Percentiles rank a stretch among this genome's conserved stretches.
Conservation (phyloP, 805 yeast genomes). For the Ogataea neopini region DNA sequence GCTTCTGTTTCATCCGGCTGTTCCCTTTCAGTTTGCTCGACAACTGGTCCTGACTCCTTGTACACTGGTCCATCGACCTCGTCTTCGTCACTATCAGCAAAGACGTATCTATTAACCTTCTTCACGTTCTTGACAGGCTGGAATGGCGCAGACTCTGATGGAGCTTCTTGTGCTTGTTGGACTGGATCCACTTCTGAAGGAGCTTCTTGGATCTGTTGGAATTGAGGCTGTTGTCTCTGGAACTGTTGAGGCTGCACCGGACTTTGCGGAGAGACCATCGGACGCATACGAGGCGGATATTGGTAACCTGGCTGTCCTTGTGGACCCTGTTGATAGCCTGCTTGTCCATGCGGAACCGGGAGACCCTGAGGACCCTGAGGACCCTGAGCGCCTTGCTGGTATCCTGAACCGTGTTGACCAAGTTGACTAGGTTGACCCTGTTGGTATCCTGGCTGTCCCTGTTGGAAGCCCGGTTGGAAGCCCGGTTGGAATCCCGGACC, state of each 20-base stretch:
- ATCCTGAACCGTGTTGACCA: no score
- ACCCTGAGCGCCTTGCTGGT: no score
- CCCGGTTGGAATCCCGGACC: background rate
- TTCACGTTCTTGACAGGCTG: conserved; percentile 17
- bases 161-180: conserved; percentile 8
- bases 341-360: no score
- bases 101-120: conserved; percentile 30
- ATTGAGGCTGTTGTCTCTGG: conserved; percentile 5
- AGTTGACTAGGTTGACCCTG: no score
- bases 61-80: conserved; percentile 14
- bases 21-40: background rate
- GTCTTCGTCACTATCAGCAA: conserved; percentile 31
- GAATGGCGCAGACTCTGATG: conserved; percentile 10
- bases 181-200: conserved; percentile 10
- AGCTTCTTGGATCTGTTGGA: conserved; percentile 3
- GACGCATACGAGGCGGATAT: no score
- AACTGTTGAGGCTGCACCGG: background rate
- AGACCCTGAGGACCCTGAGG: no score
- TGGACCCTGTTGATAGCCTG: background rate
- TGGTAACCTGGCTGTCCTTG: no score
- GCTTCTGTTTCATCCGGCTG: no score
- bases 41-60: conserved; percentile 14
- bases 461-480: background rate
- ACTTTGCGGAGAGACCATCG: background rate
- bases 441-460: no score